A percentile compares a stretch with the other conserved stretches of the same genome.
Evolutionary conservation across 352 stramenopile species (phyloP).

Genomic region (Phytopythium cucurbitacearum): DNA sequence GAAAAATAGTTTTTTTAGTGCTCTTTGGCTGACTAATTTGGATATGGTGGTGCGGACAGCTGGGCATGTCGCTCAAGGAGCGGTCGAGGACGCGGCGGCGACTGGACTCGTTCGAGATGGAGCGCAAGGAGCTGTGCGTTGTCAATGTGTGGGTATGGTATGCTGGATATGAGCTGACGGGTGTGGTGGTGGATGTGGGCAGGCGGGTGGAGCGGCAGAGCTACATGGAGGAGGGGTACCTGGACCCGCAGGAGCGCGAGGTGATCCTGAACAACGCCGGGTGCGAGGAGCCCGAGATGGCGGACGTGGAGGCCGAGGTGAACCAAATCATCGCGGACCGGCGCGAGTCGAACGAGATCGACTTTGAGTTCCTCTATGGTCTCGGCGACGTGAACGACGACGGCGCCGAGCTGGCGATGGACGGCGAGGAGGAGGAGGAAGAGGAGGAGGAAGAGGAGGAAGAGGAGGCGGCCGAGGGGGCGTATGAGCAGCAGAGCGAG

Average conservation of each 20-base stretch:
- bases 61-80: constrained; percentile 76
- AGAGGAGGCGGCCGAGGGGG: constrained; percentile 7
- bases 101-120: constrained; percentile 76
- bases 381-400: constrained; percentile 33
- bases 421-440: constrained; percentile 17
- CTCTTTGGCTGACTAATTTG: background rate
- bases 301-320: constrained; percentile 73
- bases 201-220: constrained; percentile 70
- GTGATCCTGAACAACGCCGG: constrained; percentile 73
- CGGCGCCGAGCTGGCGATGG: constrained; percentile 21
- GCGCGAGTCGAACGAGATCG: constrained; percentile 79
- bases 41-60: constrained; percentile 10
- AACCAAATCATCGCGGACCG: constrained; percentile 79
- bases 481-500: constrained; percentile 12
- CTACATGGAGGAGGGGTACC: constrained; percentile 86
- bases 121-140: constrained; percentile 64
- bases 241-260: constrained; percentile 73
- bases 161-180: constrained; percentile 2
- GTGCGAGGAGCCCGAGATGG: constrained; percentile 66
- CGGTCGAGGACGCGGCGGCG: constrained; percentile 65
- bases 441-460: constrained; percentile 12
- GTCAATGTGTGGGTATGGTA: background rate
- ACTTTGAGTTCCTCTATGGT: constrained; percentile 78
- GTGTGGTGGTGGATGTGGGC: constrained; percentile 4
- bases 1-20: no score